Evolutionary conservation across 1,139 yeast genomes (phyloP).

Genomic region (Pichia sp.): DNA sequence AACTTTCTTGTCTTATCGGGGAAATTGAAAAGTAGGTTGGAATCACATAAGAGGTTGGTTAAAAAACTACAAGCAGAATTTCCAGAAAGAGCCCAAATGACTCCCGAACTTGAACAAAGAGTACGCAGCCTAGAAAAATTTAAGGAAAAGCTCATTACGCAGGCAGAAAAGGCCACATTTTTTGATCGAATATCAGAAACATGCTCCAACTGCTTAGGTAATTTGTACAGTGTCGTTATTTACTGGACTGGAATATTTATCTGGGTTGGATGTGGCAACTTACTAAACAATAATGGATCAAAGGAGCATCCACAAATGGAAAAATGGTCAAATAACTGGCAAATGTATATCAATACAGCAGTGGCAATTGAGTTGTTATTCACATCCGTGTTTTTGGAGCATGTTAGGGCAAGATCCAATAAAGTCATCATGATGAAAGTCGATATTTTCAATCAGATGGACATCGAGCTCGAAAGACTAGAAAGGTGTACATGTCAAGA

Average conservation of each 20-base stretch:
- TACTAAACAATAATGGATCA: slow-evolving; percentile 16
- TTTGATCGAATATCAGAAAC: slow-evolving; percentile 27
- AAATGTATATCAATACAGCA: slow-evolving; percentile 34
- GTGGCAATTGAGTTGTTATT: slow-evolving; percentile 31
- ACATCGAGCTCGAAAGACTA: slow-evolving; percentile 25
- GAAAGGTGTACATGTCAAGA: slow-evolving; percentile 21
- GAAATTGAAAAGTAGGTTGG: slow-evolving; percentile 27
- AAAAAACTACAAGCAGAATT: slow-evolving; percentile 2
- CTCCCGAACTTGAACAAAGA: neutral
- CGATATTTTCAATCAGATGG: slow-evolving; percentile 22
- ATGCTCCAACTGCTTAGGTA: slow-evolving; percentile 25
- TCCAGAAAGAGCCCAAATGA: too few species aligned
- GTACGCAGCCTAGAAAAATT: too few species aligned
- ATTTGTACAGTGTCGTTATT: slow-evolving; percentile 25
- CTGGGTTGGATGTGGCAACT: slow-evolving; percentile 32
- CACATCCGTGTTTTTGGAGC: slow-evolving; percentile 29
- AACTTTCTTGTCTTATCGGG: slow-evolving; percentile 20
- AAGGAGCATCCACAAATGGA: slow-evolving; percentile 8
- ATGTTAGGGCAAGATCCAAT: slow-evolving; percentile 31
- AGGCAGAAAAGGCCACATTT: slow-evolving; percentile 13
- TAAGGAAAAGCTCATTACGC: too few species aligned
- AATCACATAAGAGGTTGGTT: slow-evolving; percentile 21
- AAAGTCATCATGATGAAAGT: slow-evolving; percentile 24
- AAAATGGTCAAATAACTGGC: slow-evolving; percentile 31
- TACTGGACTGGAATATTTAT: slow-evolving; percentile 32